A percentile compares a stretch with the other conserved stretches of the same genome.
Conservation (phyloP, 768 basidiomycete species). For the Trametes maxima region DNA sequence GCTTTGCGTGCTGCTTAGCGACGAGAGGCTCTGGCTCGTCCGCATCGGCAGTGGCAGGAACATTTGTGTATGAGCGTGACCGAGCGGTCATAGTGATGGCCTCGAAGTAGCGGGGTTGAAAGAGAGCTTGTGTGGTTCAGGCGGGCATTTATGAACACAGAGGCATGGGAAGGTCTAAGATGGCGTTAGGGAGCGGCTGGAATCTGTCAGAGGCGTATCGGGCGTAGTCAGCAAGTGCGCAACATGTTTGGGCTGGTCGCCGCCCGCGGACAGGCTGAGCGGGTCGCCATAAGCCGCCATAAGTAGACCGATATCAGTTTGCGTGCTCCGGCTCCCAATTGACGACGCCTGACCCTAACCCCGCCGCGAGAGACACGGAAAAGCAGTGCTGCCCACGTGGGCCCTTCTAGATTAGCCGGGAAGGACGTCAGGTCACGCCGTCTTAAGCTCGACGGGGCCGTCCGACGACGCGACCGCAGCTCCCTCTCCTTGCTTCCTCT, state of each 20-base stretch:
- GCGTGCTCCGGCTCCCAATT: constrained; percentile 15
- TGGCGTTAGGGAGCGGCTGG: background rate
- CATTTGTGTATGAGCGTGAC: background rate
- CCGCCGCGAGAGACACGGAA: background rate
- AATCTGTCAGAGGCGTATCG: background rate
- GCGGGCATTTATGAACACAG: constrained; percentile 4
- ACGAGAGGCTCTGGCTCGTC: constrained; percentile 5
- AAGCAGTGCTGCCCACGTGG: constrained; percentile 21
- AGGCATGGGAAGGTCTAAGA: constrained; percentile 1
- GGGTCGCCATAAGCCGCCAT: background rate
- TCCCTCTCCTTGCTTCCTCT: constrained; percentile 11
- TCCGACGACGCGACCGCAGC: background rate
- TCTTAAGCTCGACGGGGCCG: background rate
- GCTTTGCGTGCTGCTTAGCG: background rate
- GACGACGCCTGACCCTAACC: constrained; percentile 17
- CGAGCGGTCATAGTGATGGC: background rate
- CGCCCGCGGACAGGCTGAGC: background rate
- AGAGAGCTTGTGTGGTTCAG: background rate
- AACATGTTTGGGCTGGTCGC: constrained; percentile 4
- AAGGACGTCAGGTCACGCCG: constrained; percentile 15
- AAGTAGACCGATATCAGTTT: constrained; percentile 6
- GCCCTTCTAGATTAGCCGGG: constrained; percentile 16
- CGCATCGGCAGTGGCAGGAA: background rate
- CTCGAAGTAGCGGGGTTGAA: background rate
- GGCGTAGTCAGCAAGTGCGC: constrained; percentile 4